Percentiles rank a stretch among this genome's conserved stretches.
Evolutionary conservation across 306 rosid genomes (phyloP).

Genomic region (Dalbergia cochinchinensis): DNA sequence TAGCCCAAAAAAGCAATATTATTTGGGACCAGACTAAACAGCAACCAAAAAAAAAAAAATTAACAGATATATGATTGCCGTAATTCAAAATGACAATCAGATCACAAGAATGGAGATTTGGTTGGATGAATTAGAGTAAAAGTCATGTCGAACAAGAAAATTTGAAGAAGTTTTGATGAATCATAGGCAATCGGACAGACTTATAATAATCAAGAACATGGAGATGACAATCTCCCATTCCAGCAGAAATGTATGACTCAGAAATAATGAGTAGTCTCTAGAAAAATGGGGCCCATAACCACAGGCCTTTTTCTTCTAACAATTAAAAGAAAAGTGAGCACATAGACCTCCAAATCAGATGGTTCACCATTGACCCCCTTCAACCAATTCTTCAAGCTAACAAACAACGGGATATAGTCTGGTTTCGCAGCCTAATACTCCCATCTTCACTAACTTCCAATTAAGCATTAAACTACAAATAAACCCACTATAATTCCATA

Average conservation of each 20-base stretch:
- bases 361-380: neutral
- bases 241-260: conserved; percentile 21
- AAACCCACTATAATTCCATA: conserved; percentile 14
- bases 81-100: conserved; percentile 13
- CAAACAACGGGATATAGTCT: neutral
- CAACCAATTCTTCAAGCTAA: conserved; percentile 10
- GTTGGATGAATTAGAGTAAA: neutral
- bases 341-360: conserved; percentile 15
- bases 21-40: neutral
- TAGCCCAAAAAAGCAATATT: neutral
- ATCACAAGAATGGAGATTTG: neutral
- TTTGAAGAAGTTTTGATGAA: neutral
- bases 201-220: conserved; percentile 31
- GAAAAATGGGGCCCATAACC: neutral
- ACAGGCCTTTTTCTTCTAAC: neutral
- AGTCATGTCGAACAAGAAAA: neutral
- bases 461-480: conserved; percentile 18
- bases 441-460: conserved; percentile 16
- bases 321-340: neutral
- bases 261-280: conserved; percentile 7
- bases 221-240: conserved; percentile 2
- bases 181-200: neutral
- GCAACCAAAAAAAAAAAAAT: neutral
- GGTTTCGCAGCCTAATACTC: conserved; percentile 1
- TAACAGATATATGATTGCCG: neutral